Conservation (phyloP, 176 grass and related monocot genomes). For the Avena insularis region DNA sequence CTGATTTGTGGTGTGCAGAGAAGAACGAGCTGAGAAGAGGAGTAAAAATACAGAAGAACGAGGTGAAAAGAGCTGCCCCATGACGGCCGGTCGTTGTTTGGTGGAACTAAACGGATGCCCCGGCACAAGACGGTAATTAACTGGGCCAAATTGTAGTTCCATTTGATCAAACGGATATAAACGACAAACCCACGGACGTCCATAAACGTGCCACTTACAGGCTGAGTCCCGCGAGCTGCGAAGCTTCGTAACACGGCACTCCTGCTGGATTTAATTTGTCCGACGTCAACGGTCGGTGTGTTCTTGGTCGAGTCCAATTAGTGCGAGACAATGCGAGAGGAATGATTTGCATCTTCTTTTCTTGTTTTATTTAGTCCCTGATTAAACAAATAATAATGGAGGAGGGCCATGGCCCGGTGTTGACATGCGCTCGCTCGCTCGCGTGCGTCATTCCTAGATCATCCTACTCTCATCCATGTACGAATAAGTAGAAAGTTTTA, state of each 20-base stretch:
- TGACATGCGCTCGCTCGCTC: conserved; percentile 24
- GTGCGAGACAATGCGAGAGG: background rate
- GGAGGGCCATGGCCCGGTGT: background rate
- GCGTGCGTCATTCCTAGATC: conserved; percentile 36
- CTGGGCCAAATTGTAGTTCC: too few species aligned
- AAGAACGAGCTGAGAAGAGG: too few species aligned
- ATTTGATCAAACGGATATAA: too few species aligned
- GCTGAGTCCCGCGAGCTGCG: too few species aligned
- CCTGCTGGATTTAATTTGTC: background rate
- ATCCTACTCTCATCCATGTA: background rate
- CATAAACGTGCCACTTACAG: too few species aligned
- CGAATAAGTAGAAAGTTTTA: background rate
- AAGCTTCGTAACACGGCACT: background rate
- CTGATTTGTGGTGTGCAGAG: too few species aligned
- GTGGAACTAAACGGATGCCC: too few species aligned
- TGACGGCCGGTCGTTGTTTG: too few species aligned
- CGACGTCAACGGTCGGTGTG: conserved; percentile 19
- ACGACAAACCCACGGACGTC: too few species aligned
- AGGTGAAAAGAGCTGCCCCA: too few species aligned
- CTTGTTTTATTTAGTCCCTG: background rate
- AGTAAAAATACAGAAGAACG: too few species aligned
- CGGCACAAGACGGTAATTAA: too few species aligned
- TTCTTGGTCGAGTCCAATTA: background rate
- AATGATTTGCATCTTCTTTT: background rate
- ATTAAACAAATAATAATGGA: background rate